A percentile compares a stretch with the other conserved stretches of the same genome.
These are phyloP conservation scores for Chytriomyces sp. DNA, from an alignment of 192 early-diverging fungal species.

Conservation along the genomic window DNA sequence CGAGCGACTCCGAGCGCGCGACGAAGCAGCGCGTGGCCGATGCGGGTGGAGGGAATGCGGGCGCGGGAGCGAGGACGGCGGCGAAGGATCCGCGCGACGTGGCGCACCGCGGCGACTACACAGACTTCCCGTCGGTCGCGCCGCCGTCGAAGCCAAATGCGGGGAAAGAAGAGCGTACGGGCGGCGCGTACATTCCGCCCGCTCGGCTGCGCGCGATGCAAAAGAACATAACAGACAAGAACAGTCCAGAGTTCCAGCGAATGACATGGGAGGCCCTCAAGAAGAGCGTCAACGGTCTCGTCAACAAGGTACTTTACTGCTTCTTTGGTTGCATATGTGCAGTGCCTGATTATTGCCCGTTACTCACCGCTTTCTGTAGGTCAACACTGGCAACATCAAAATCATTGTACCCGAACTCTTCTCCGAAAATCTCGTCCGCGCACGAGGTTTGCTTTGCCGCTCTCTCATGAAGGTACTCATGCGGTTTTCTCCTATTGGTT, in stretches of 20 bases:
- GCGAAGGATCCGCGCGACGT: background rate
- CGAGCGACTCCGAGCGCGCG: too few species aligned
- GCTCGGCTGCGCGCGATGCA: conserved; percentile 70
- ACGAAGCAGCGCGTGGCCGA: too few species aligned
- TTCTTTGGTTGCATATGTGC: background rate
- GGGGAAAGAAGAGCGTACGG: too few species aligned
- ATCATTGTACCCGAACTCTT: conserved; percentile 87
- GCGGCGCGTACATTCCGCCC: conserved; percentile 23
- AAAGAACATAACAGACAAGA: conserved; percentile 66
- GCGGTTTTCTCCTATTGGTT: conserved; percentile 20
- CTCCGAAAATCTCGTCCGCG: conserved; percentile 87
- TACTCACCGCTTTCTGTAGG: conserved; percentile 23
- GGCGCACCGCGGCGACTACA: background rate
- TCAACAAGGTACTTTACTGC: conserved; percentile 72
- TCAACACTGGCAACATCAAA: conserved; percentile 89
- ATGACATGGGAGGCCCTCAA: conserved; percentile 93
- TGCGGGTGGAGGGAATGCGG: background rate
- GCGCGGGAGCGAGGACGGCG: background rate
- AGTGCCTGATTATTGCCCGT: background rate
- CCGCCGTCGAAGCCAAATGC: too few species aligned
- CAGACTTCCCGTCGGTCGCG: background rate
- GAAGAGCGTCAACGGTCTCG: conserved; percentile 90
- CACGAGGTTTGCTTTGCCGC: conserved; percentile 83
- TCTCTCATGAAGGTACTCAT: conserved; percentile 73
- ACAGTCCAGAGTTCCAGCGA: conserved; percentile 74